Percentiles rank a stretch among this genome's conserved stretches.
These are phyloP conservation scores for Coniochaeta ligniaria DNA, from an alignment of 2,329 filamentous ascomycete species.

Conservation along the genomic window DNA sequence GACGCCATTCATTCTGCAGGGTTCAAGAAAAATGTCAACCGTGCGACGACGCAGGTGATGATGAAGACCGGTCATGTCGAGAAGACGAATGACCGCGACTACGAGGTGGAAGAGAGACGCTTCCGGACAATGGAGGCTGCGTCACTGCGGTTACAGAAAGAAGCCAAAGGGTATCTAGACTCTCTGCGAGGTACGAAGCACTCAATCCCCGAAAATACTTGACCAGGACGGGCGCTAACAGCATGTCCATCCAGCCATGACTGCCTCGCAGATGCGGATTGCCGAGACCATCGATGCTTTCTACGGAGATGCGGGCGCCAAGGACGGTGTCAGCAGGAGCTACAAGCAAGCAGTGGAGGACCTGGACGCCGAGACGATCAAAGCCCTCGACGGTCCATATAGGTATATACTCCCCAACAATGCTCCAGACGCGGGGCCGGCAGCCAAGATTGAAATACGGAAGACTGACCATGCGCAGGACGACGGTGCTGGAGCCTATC, in stretches of 20 bases:
- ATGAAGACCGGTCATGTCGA: slow-evolving; percentile 99
- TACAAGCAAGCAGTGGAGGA: slow-evolving; percentile 99
- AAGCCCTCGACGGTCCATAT: slow-evolving; percentile 94
- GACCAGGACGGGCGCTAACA: slow-evolving; percentile 7
- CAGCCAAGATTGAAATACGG: background rate
- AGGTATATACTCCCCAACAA: slow-evolving; percentile 38
- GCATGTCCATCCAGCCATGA: slow-evolving; percentile 66
- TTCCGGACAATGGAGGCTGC: slow-evolving; percentile 98
- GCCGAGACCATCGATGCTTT: slow-evolving; percentile 99
- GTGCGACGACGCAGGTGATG: slow-evolving; percentile 99
- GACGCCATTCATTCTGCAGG: slow-evolving; percentile 34
- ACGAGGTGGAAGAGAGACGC: slow-evolving; percentile 93
- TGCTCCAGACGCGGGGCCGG: background rate
- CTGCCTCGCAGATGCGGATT: slow-evolving; percentile 97
- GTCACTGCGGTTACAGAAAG: slow-evolving; percentile 85
- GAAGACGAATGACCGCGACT: slow-evolving; percentile 96
- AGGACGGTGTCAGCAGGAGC: slow-evolving; percentile 88
- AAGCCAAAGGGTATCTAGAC: slow-evolving; percentile 96
- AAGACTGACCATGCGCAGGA: slow-evolving; percentile 19
- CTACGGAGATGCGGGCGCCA: slow-evolving; percentile 92
- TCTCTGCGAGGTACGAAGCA: slow-evolving; percentile 67
- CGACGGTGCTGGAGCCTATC: slow-evolving; percentile 93
- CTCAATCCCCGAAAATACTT: slow-evolving; percentile 1
- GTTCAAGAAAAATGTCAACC: slow-evolving; percentile 96
- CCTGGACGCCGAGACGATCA: slow-evolving; percentile 95